phyloP scores from a whole-genome alignment of 768 basidiomycete species.

The Cytidiella melzeri region DNA sequence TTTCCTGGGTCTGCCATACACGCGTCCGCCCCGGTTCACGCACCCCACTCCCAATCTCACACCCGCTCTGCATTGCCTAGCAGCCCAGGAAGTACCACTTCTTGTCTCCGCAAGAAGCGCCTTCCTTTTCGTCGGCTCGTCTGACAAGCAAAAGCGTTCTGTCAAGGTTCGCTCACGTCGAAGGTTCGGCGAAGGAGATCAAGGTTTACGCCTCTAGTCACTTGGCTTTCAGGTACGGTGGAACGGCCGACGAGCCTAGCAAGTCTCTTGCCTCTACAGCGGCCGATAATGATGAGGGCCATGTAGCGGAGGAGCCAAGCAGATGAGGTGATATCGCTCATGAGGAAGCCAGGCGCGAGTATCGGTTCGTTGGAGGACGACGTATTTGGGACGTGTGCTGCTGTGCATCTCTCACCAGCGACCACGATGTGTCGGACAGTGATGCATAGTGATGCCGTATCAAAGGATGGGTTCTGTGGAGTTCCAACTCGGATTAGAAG shows the following conservation, averaged over 20 bases:
- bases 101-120: constrained; percentile 21
- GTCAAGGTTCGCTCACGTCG: constrained; percentile 62
- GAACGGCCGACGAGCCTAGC: constrained; percentile 28
- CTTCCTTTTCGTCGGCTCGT: constrained; percentile 81
- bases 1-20: constrained; percentile 60
- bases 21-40: constrained; percentile 15
- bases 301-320: constrained; percentile 18
- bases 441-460: constrained; percentile 14
- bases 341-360: constrained; percentile 67
- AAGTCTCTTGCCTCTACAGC: constrained; percentile 23
- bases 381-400: constrained; percentile 67
- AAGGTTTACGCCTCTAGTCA: constrained; percentile 46
- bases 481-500: too few species aligned
- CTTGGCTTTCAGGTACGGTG: constrained; percentile 39
- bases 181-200: constrained; percentile 33
- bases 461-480: neutral
- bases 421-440: constrained; percentile 34
- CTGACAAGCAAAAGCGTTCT: constrained; percentile 77
- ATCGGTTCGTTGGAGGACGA: constrained; percentile 45
- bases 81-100: constrained; percentile 13
- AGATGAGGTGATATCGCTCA: constrained; percentile 71
- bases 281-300: constrained; percentile 14
- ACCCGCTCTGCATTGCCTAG: constrained; percentile 16
- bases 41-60: constrained; percentile 8
- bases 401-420: constrained; percentile 49